Conservation (phyloP, 441 rosid species). For the Syzygium malaccense region DNA sequence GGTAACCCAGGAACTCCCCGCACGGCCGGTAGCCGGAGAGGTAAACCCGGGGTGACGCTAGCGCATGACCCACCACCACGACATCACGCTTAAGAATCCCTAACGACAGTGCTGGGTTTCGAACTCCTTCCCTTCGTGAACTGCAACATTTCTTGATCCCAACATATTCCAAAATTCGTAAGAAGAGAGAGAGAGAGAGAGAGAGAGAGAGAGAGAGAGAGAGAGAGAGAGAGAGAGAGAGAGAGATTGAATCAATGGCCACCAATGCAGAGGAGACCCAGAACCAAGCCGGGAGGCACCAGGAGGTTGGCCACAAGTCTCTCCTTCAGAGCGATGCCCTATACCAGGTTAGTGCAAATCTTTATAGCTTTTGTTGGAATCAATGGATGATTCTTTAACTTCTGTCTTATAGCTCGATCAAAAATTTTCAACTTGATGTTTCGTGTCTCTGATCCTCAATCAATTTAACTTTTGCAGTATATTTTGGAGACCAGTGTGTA, state of each 20-base stretch:
- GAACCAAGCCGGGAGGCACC: slow-evolving; percentile 48
- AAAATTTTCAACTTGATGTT: not conserved
- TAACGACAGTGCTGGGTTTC: too few species aligned
- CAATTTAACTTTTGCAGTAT: slow-evolving; percentile 33
- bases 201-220: not conserved
- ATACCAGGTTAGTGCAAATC: slow-evolving; percentile 48
- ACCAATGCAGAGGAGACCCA: slow-evolving; percentile 35
- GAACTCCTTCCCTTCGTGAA: too few species aligned
- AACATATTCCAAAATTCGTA: not conserved
- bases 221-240: not conserved
- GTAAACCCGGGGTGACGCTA: too few species aligned
- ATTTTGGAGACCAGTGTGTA: slow-evolving; percentile 96
- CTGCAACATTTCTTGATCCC: too few species aligned
- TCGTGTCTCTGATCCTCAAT: not conserved
- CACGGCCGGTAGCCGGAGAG: too few species aligned
- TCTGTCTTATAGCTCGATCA: not conserved
- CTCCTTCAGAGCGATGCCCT: slow-evolving; percentile 87
- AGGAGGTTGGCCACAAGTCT: slow-evolving; percentile 89
- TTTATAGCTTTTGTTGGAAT: not conserved
- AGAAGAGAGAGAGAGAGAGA: not conserved
- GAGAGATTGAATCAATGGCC: slow-evolving; percentile 25
- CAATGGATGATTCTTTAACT: not conserved
- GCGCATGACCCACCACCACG: too few species aligned
- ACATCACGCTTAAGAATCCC: too few species aligned
- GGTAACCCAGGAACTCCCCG: too few species aligned